Evolutionary conservation across 257 asterid genomes (phyloP).

Genomic region (Eustoma russellianum): DNA sequence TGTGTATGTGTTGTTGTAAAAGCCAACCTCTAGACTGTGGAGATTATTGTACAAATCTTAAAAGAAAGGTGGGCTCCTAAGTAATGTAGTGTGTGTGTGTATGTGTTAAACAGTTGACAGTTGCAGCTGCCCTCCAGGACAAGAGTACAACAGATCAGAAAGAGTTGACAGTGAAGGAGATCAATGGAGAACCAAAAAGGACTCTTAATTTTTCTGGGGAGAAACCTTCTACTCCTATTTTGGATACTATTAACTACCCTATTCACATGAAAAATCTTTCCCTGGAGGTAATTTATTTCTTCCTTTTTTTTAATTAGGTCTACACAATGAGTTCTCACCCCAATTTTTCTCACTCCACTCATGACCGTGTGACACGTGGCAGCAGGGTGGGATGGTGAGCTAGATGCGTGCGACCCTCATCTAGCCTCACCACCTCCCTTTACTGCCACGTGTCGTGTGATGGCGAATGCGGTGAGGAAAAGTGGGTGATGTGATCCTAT

Average conservation of each 20-base stretch:
- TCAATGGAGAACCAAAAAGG: conserved; percentile 13
- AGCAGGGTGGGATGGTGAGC: too few relatives aligned
- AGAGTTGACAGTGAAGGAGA: conserved; percentile 1
- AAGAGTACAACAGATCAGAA: conserved; percentile 11
- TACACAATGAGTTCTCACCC: too few relatives aligned
- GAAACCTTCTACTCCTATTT: conserved; percentile 45
- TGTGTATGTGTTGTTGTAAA: too few relatives aligned
- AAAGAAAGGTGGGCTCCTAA: neutral
- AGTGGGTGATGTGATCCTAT: too few relatives aligned
- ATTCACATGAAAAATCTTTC: conserved; percentile 66
- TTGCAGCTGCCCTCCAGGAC: conserved; percentile 21
- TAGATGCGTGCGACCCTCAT: too few relatives aligned
- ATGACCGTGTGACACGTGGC: too few relatives aligned
- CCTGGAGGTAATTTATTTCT: conserved; percentile 23
- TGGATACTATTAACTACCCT: conserved; percentile 61
- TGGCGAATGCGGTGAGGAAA: too few relatives aligned
- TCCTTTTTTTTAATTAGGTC: neutral
- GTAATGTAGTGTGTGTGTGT: neutral
- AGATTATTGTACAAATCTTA: too few relatives aligned
- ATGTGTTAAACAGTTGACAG: conserved; percentile 15
- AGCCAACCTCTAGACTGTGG: too few relatives aligned
- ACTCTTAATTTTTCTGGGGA: conserved; percentile 37
- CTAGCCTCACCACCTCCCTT: too few relatives aligned
- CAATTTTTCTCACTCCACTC: too few relatives aligned
- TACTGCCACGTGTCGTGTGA: too few relatives aligned